Evolutionary conservation across 2,329 filamentous ascomycete species (phyloP).

Genomic region (Fusarium haematococcum): DNA sequence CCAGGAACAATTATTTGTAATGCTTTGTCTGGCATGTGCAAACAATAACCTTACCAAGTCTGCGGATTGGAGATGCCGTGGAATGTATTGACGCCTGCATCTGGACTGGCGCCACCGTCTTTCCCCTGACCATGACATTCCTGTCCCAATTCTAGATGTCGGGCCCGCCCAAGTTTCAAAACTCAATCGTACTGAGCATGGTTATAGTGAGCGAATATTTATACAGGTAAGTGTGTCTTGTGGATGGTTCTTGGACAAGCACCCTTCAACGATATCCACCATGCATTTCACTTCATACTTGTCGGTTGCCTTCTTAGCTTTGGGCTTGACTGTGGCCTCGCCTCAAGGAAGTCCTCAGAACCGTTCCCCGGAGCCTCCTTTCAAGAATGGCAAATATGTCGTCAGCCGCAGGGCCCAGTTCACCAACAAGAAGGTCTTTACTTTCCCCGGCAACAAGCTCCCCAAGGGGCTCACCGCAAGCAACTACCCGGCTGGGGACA

Average conservation of each 20-base stretch:
- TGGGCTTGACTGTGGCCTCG: conserved; percentile 24
- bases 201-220: not conserved
- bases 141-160: conserved; percentile 19
- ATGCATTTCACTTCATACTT: conserved; percentile 37
- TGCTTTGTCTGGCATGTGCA: conserved; percentile 14
- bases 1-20: not conserved
- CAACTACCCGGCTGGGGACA: conserved; percentile 30
- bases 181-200: conserved; percentile 4
- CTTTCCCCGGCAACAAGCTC: conserved; percentile 37
- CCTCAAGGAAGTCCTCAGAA: conserved; percentile 14
- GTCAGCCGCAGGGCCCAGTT: conserved; percentile 33
- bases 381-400: conserved; percentile 39
- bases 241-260: not conserved
- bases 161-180: not conserved
- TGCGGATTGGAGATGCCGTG: conserved; percentile 5
- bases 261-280: not conserved
- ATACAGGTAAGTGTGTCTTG: conserved; percentile 3
- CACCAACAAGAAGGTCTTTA: conserved; percentile 39
- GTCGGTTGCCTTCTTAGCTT: conserved; percentile 17
- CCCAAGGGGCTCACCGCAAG: conserved; percentile 40
- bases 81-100: conserved; percentile 21
- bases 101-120: conserved; percentile 8
- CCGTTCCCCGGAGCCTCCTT: conserved; percentile 31
- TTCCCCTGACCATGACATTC: conserved; percentile 22
- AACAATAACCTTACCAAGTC: not conserved